Percentiles rank a stretch among this genome's conserved stretches.
These are phyloP conservation scores for Wallacemonas sp. DNA, from an alignment of 208 protist genomes.

Conservation along the genomic window DNA sequence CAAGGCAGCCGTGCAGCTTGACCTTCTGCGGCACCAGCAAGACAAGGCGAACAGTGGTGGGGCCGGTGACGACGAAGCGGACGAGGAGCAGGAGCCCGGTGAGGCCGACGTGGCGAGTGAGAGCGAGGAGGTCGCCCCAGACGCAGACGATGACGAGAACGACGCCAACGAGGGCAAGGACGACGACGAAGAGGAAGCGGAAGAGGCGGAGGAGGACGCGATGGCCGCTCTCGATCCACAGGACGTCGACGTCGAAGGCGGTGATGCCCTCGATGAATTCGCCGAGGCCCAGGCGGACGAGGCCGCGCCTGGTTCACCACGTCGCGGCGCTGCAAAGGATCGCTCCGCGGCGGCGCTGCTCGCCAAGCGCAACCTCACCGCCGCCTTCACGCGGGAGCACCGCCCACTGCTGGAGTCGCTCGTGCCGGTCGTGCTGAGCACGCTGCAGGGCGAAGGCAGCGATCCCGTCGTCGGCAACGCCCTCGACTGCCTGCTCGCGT, in stretches of 20 bases:
- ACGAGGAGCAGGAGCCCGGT: slow-evolving; percentile 7
- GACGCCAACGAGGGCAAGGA: slow-evolving; percentile 19
- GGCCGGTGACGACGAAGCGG: slow-evolving; percentile 17
- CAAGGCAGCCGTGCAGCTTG: slow-evolving; percentile 60
- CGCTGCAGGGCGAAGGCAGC: slow-evolving; percentile 89
- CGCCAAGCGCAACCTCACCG: slow-evolving; percentile 43
- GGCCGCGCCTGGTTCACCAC: not conserved
- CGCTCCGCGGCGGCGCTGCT: slow-evolving; percentile 11
- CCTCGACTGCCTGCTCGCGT: slow-evolving; percentile 81
- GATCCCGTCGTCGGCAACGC: slow-evolving; percentile 86
- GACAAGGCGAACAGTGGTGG: not conserved
- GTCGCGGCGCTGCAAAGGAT: slow-evolving; percentile 5
- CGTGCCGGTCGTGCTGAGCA: slow-evolving; percentile 69
- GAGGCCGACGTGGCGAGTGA: slow-evolving; percentile 14
- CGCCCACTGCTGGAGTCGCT: slow-evolving; percentile 70
- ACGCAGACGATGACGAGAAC: slow-evolving; percentile 4
- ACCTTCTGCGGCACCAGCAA: slow-evolving; percentile 64
- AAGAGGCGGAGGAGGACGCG: slow-evolving; percentile 18
- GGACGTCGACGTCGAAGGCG: slow-evolving; percentile 39
- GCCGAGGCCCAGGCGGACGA: slow-evolving; percentile 39
- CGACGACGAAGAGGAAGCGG: slow-evolving; percentile 20
- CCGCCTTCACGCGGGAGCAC: slow-evolving; percentile 80
- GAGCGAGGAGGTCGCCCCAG: slow-evolving; percentile 12
- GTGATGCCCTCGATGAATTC: slow-evolving; percentile 73
- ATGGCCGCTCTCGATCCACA: slow-evolving; percentile 23